These are phyloP conservation scores for Clavispora vitiphila DNA, from an alignment of 805 yeast genomes.

Conservation along the genomic window DNA sequence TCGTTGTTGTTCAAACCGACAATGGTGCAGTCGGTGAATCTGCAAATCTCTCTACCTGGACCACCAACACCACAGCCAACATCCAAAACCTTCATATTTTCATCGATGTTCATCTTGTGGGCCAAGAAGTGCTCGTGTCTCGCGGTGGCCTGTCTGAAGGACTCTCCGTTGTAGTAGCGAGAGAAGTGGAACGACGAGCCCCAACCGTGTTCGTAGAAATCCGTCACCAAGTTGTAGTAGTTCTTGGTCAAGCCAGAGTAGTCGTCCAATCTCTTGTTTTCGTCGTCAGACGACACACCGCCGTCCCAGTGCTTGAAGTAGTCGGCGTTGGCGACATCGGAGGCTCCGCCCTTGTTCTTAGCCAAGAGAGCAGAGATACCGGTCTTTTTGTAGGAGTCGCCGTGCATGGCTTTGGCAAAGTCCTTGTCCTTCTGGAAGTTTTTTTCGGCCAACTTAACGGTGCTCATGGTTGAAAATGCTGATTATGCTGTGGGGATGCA, in stretches of 20 bases:
- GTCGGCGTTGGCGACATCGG: constrained; percentile 77
- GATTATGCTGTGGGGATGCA: background rate
- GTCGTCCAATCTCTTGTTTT: constrained; percentile 70
- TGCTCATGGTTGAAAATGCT: constrained; percentile 9
- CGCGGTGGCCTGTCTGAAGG: constrained; percentile 90
- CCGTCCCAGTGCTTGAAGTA: constrained; percentile 98
- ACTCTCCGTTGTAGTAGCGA: constrained; percentile 88
- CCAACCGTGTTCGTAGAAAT: constrained; percentile 99
- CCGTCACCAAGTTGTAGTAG: constrained; percentile 95
- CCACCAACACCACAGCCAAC: constrained; percentile 99
- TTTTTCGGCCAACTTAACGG: constrained; percentile 40
- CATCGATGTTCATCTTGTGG: constrained; percentile 70
- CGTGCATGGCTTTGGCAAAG: constrained; percentile 85
- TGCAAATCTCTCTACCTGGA: constrained; percentile 92
- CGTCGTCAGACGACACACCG: constrained; percentile 67
- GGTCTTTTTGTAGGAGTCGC: constrained; percentile 58
- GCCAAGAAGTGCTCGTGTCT: constrained; percentile 97
- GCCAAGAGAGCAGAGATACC: constrained; percentile 75
- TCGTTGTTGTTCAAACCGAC: constrained; percentile 96
- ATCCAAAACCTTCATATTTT: constrained; percentile 83
- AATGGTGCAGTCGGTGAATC: constrained; percentile 82
- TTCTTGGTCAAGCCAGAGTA: constrained; percentile 90
- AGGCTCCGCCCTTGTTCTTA: constrained; percentile 66
- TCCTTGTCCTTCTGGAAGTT: constrained; percentile 56
- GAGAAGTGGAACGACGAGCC: constrained; percentile 98